phyloP scores from a whole-genome alignment of 495 filamentous ascomycete species.

The Talaromyces borbonicus region DNA sequence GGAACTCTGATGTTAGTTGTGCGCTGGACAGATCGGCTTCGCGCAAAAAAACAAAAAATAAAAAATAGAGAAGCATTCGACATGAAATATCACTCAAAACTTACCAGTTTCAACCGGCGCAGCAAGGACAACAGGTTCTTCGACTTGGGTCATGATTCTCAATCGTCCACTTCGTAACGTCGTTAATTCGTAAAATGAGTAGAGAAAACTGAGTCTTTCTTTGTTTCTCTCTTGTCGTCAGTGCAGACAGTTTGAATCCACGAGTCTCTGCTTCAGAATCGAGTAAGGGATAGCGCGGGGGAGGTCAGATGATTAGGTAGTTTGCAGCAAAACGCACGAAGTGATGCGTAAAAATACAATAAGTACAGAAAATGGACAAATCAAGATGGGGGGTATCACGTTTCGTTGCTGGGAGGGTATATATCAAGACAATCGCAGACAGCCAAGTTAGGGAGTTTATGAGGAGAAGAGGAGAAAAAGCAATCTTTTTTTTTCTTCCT shows the following conservation, averaged over 20 bases:
- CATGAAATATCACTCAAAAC: no score
- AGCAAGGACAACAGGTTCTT: conserved; percentile 5
- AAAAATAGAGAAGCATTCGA: neutral
- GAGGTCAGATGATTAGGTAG: conserved; percentile 5
- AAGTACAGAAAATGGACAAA: conserved; percentile 11
- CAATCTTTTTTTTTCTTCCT: conserved; percentile 5
- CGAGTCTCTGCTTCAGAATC: neutral
- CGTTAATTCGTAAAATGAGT: conserved; percentile 16
- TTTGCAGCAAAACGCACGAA: neutral
- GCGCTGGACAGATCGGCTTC: neutral
- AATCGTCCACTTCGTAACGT: conserved; percentile 17
- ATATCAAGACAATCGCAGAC: no score
- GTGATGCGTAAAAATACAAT: conserved; percentile 3
- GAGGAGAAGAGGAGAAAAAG: conserved; percentile 10
- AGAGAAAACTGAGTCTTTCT: neutral
- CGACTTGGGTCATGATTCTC: conserved; percentile 1
- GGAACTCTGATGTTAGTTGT: neutral
- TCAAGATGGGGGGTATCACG: conserved; percentile 4
- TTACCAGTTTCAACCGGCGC: conserved; percentile 5
- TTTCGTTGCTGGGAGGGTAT: no score
- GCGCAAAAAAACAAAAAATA: neutral
- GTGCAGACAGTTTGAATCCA: neutral
- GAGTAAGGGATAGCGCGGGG: neutral
- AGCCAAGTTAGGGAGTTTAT: conserved; percentile 5
- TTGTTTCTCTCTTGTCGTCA: no score